Base-by-base conservation (phyloP, 768 basidiomycete species). In the Nevesoporus exiguus region DNA sequence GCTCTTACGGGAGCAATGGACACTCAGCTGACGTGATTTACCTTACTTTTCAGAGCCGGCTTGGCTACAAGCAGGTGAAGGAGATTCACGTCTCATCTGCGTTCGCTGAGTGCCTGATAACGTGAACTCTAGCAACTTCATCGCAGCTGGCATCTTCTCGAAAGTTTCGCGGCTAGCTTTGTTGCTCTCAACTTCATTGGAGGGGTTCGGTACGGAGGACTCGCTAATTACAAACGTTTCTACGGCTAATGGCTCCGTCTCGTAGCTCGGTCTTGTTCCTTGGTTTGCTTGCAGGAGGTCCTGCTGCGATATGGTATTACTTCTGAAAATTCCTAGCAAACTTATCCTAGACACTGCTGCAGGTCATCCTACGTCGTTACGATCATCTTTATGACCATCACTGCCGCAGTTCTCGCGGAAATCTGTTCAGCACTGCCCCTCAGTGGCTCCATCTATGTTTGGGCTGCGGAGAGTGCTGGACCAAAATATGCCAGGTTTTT, bases 381-480 rank as follows among this genome's bases (percentile, higher is more conserved):
- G 7, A 79, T 93, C 67, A 66, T 93, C 41, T 91, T 93, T 68
- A 92, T 93, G 90, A 80, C 79, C 59, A 91, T 96, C 49, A 93
- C 90, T 7, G 93, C 93, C 2, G 84, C 82, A 10, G 85, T 93
- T 39, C 77, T 96, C 34, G 92, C 93, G 19, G 93, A 96, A 67
- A 85, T 95, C 49, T 95, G 93, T 70, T 94, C 93, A 37, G 89
- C 92, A 6, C 76, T 94, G 27, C 88, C 90, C 5, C 69, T 93
- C 47, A 90, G 88, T 52, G 93, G 93, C 3, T 94, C 92, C 8
- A 95, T 97, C 68, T 96, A 95, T 70, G 85, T 93, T 46, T 96
- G 93, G 93, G 90, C 92, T 0, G 93, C 92, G 17, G 93, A 93
- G 66, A 92, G 91, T 63, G 93, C 91, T 5, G 93, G 93, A 2